phyloP scores from a whole-genome alignment of 2,329 filamentous ascomycete species.

The Aureobasidium sp. region DNA sequence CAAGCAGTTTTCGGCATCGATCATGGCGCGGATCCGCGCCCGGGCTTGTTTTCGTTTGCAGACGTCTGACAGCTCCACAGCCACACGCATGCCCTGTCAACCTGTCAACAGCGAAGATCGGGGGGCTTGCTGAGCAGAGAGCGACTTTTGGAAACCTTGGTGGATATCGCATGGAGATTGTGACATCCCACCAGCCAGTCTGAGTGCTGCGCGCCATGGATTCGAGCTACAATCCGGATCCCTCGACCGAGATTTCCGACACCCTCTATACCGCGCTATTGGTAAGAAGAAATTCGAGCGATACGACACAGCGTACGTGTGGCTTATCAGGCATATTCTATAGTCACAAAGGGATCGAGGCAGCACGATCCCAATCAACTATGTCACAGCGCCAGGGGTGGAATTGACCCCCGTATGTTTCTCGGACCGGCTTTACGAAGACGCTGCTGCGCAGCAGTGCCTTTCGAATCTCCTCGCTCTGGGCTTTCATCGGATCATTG shows the following conservation, averaged over 20 bases:
- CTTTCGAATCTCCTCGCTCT: constrained; percentile 54
- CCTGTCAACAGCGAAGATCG: constrained; percentile 2
- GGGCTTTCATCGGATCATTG: constrained; percentile 50
- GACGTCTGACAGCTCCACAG: constrained; percentile 2
- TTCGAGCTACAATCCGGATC: constrained; percentile 22
- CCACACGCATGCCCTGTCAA: background rate
- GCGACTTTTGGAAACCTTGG: background rate
- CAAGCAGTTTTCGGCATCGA: background rate
- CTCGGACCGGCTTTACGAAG: constrained; percentile 44
- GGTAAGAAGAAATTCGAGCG: constrained; percentile 18
- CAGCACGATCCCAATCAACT: constrained; percentile 54
- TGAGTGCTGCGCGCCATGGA: constrained; percentile 4
- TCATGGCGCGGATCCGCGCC: background rate
- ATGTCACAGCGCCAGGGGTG: constrained; percentile 49
- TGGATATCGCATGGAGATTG: constrained; percentile 1
- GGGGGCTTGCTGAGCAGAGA: background rate
- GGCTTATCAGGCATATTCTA: constrained; percentile 8
- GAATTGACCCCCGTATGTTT: constrained; percentile 54
- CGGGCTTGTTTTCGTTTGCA: background rate
- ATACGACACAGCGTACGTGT: background rate
- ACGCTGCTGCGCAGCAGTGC: constrained; percentile 44
- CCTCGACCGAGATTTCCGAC: constrained; percentile 18
- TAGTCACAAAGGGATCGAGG: constrained; percentile 56
- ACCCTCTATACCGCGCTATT: constrained; percentile 22
- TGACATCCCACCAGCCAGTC: background rate